Evolutionary conservation across 768 basidiomycete genomes (phyloP), one percentile per base, ranked within the genome.

Genomic region (Panellus pusillus): DNA sequence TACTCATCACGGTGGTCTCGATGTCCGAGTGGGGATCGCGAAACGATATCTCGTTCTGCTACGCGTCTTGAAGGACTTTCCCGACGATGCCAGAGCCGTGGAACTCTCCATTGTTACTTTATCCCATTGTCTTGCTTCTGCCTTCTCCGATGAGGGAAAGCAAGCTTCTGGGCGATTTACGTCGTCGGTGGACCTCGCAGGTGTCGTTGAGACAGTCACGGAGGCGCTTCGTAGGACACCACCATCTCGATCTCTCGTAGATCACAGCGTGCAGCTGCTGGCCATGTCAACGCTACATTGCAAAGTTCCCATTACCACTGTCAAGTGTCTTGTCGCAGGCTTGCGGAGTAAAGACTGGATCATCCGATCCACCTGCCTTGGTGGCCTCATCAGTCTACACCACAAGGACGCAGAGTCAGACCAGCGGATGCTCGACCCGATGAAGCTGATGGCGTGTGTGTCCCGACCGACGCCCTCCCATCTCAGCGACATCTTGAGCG

Each of bases 1-100:
- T 11, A 86, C 85, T 0, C 84, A 83, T 54, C 83, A 86, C 43
- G 83, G 83, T 4, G 83, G 83, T 6, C 54, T 62, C 3, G 68
- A 74, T 15, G 74, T 79, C 24, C 79, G 80, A 35, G 63, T 69
- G 41, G 78, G 78, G 50, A 79, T 87, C 47, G 81, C 83, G 0
- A 74, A 71, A 45, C 48, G 67, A 75, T 31, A 69, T 77, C 6
- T 64, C 72, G 9, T 63, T 61, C 13, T 87, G 9, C 58, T 79
- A 14, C 73, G 70, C 27, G 64, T 84, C 9, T 66, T 86, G 35
- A 66, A 79, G 39, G 74, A 79, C 29, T 63, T 75, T 51, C 77
- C 80, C 4, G 77, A 82, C 36, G 82, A 88, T 57, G 59, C 70
- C 4, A 71, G 69, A 24, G 67, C 79, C 11, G 72, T 75, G 8